These are phyloP conservation scores for Naumovozyma baii DNA, from an alignment of 805 yeast species.

Conservation along the genomic window DNA sequence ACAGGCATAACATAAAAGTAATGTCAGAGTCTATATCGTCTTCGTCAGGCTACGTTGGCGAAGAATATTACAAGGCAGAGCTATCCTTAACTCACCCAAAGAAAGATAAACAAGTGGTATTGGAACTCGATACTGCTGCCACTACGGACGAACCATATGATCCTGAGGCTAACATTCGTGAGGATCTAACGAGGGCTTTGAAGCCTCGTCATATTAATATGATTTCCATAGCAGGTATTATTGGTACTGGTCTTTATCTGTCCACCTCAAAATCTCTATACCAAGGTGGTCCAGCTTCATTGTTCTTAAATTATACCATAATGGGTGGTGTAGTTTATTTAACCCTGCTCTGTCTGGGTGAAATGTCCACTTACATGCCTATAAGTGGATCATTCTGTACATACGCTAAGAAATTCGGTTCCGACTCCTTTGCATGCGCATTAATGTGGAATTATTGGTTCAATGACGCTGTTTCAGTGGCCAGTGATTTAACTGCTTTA, in stretches of 20 bases:
- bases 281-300: conserved; percentile 44
- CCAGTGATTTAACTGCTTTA: conserved; percentile 55
- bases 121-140: neutral
- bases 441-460: conserved; percentile 63
- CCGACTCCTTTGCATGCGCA: conserved; percentile 61
- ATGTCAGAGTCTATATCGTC: no score
- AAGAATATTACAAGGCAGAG: neutral
- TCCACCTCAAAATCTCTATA: conserved; percentile 44
- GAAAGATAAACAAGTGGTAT: neutral
- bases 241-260: conserved; percentile 60
- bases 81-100: no score
- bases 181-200: conserved; percentile 22
- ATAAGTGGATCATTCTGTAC: conserved; percentile 50
- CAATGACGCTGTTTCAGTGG: conserved; percentile 54
- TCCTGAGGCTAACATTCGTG: conserved; percentile 8
- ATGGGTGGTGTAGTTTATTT: conserved; percentile 44
- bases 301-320: conserved; percentile 40
- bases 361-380: conserved; percentile 47
- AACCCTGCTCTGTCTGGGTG: conserved; percentile 47
- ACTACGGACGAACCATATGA: conserved; percentile 2
- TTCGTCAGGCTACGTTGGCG: no score
- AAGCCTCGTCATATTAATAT: conserved; percentile 62
- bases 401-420: conserved; percentile 50
- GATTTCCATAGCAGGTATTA: conserved; percentile 73
- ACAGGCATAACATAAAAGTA: no score